Evolutionary conservation across 2,329 filamentous ascomycete genomes (phyloP).

Genomic region (Dactylellina parvicollis): DNA sequence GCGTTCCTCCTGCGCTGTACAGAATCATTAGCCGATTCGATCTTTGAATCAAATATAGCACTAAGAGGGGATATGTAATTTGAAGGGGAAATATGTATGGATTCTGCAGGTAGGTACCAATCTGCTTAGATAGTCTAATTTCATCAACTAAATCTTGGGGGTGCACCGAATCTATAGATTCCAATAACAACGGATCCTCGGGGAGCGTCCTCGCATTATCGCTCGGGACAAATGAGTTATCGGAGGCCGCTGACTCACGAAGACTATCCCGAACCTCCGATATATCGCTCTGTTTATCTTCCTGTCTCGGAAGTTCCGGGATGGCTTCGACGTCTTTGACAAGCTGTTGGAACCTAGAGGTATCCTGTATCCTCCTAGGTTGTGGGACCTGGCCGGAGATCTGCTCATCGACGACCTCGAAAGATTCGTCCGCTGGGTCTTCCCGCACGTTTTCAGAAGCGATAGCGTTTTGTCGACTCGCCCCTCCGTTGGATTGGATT

Average conservation of each 20-base stretch:
- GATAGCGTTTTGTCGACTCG: constrained; percentile 21
- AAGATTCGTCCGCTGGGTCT: background rate
- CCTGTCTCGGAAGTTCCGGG: background rate
- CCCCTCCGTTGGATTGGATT: constrained; percentile 7
- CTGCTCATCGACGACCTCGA: background rate
- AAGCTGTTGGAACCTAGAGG: background rate
- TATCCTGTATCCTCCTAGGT: constrained; percentile 14
- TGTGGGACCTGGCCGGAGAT: background rate
- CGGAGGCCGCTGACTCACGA: background rate
- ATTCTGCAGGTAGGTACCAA: background rate
- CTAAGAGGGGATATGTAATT: background rate
- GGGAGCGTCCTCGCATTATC: background rate
- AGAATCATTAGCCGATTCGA: too few relatives aligned
- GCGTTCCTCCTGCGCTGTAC: too few relatives aligned
- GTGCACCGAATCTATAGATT: background rate
- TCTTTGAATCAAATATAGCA: too few relatives aligned
- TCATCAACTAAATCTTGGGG: constrained; percentile 5
- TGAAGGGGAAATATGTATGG: background rate
- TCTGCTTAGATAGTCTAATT: background rate
- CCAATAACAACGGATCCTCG: constrained; percentile 1
- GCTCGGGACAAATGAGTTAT: constrained; percentile 3
- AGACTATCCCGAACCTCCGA: background rate
- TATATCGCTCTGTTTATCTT: constrained; percentile 7
- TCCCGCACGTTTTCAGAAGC: background rate
- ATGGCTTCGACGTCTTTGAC: constrained; percentile 1